These are phyloP conservation scores for Daedaleopsis nitida DNA, from an alignment of 768 basidiomycete genomes.

Conservation along the genomic window DNA sequence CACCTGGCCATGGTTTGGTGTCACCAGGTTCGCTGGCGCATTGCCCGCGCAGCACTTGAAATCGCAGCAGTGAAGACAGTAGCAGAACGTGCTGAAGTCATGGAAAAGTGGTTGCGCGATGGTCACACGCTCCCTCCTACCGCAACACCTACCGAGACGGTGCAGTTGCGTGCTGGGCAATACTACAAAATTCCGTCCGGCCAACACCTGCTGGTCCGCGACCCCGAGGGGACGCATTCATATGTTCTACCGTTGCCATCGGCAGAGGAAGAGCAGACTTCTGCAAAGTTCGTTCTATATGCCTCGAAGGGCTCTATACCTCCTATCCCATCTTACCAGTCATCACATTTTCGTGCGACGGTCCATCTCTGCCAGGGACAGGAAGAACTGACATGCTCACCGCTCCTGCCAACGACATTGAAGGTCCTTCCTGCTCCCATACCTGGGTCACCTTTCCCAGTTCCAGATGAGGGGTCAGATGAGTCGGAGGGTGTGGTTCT, in stretches of 20 bases:
- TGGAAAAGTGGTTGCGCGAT: slow-evolving; percentile 73
- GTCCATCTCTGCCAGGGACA: slow-evolving; percentile 47
- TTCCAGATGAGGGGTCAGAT: slow-evolving; percentile 67
- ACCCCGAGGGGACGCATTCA: slow-evolving; percentile 3
- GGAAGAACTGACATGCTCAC: slow-evolving; percentile 12
- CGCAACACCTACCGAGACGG: not conserved
- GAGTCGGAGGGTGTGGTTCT: slow-evolving; percentile 75
- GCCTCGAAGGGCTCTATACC: slow-evolving; percentile 61
- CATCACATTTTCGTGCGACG: slow-evolving; percentile 46
- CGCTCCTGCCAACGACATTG: slow-evolving; percentile 44
- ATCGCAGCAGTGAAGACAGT: slow-evolving; percentile 41
- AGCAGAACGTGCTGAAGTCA: slow-evolving; percentile 35
- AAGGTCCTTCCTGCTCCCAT: slow-evolving; percentile 67
- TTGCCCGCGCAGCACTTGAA: slow-evolving; percentile 80
- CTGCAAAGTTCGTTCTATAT: slow-evolving; percentile 47
- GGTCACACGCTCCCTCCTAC: slow-evolving; percentile 48
- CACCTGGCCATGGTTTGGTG: slow-evolving; percentile 99
- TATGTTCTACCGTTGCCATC: slow-evolving; percentile 39
- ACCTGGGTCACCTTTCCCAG: slow-evolving; percentile 57
- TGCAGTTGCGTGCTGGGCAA: slow-evolving; percentile 7
- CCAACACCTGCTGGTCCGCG: slow-evolving; percentile 10
- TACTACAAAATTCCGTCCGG: slow-evolving; percentile 1
- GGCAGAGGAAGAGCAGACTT: not conserved
- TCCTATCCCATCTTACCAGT: slow-evolving; percentile 51
- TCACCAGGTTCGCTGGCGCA: slow-evolving; percentile 90